A percentile compares a stretch with the other conserved stretches of the same genome.
Evolutionary conservation across 192 early-diverging fungal species (phyloP).

Genomic region (Paraglomus brasilianum): DNA sequence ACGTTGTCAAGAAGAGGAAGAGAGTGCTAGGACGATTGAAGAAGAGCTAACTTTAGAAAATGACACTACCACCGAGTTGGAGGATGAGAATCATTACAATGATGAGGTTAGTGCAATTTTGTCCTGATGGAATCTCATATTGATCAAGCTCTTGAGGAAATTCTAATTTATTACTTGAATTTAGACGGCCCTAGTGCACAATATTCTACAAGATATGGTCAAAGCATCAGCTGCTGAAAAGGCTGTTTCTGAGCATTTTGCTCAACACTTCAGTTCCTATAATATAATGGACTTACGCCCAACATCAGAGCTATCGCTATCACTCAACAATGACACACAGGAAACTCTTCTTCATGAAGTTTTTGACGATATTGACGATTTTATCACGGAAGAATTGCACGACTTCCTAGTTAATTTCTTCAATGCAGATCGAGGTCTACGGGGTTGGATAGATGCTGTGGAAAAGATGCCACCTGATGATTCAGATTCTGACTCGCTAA

Average conservation of each 20-base stretch:
- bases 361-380: slow-evolving; percentile 15
- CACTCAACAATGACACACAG: not conserved
- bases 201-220: not conserved
- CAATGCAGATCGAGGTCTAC: slow-evolving; percentile 7
- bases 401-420: not conserved
- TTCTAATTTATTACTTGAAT: too few species aligned
- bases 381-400: slow-evolving; percentile 11
- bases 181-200: too few species aligned
- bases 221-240: not conserved
- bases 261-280: not conserved
- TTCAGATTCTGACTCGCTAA: not conserved
- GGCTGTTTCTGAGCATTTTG: not conserved
- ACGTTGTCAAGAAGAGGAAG: too few species aligned
- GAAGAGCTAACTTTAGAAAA: too few species aligned
- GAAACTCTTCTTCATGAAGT: slow-evolving; percentile 14
- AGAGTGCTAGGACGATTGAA: too few species aligned
- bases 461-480: not conserved
- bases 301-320: not conserved
- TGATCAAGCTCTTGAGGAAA: too few species aligned
- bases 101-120: too few species aligned
- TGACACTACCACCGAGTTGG: too few species aligned
- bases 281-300: not conserved
- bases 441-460: not conserved
- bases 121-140: too few species aligned
- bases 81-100: too few species aligned